Evolutionary conservation across 2,329 filamentous ascomycete genomes (phyloP).

Genomic region (Fusarium solani-melongenae): DNA sequence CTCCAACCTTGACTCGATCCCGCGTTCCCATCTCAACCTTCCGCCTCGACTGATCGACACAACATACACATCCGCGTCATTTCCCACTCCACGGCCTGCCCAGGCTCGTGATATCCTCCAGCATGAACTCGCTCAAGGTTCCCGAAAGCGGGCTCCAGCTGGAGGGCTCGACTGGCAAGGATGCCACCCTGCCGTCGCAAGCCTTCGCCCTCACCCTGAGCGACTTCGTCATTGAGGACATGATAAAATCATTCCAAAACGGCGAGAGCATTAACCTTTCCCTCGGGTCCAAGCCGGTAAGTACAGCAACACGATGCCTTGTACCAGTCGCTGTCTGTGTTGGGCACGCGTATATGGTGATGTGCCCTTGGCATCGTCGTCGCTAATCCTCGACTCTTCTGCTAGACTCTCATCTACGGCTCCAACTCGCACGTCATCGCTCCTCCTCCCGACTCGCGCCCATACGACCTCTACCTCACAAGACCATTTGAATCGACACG

Average conservation of each 20-base stretch:
- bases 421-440: conserved; percentile 60
- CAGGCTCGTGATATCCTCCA: conserved; percentile 45
- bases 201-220: conserved; percentile 69
- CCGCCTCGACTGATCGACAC: conserved; percentile 39
- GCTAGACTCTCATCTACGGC: conserved; percentile 66
- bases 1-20: conserved; percentile 14
- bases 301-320: conserved; percentile 44
- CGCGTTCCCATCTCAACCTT: conserved; percentile 22
- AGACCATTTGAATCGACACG: conserved; percentile 60
- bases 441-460: conserved; percentile 56
- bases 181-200: conserved; percentile 61
- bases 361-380: not conserved
- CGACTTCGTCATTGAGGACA: conserved; percentile 68
- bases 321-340: not conserved
- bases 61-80: conserved; percentile 41
- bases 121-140: conserved; percentile 66
- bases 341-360: not conserved
- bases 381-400: conserved; percentile 25
- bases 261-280: conserved; percentile 67
- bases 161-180: conserved; percentile 60
- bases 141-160: conserved; percentile 68
- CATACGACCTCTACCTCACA: conserved; percentile 68
- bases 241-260: conserved; percentile 70
- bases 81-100: conserved; percentile 42
- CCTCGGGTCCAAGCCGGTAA: conserved; percentile 69